A percentile compares a stretch with the other conserved stretches of the same genome.
Conservation (phyloP, 2,329 filamentous ascomycete genomes). For the Chaetomium olivaceum region DNA sequence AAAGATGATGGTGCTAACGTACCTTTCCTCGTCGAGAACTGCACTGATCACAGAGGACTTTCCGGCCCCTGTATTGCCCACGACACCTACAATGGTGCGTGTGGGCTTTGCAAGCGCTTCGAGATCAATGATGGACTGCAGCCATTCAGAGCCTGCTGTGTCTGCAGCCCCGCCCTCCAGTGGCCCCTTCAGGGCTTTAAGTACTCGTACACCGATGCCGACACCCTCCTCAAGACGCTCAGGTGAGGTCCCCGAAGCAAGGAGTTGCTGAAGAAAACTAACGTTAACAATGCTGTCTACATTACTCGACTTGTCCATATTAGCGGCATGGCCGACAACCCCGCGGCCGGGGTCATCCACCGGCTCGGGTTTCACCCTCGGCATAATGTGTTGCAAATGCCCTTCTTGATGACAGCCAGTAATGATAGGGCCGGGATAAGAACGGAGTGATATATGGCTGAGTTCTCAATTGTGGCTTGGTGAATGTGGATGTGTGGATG, state of each 20-base stretch:
- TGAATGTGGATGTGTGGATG: neutral
- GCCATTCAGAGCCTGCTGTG: slow-evolving; percentile 23
- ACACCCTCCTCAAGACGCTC: slow-evolving; percentile 26
- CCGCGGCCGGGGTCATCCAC: slow-evolving; percentile 10
- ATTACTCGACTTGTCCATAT: neutral
- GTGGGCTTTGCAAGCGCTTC: slow-evolving; percentile 32
- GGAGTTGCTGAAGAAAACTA: slow-evolving; percentile 21
- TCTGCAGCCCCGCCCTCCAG: slow-evolving; percentile 11
- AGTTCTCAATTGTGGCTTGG: neutral
- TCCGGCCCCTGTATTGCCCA: slow-evolving; percentile 62
- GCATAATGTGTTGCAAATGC: slow-evolving; percentile 8
- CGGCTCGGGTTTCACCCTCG: slow-evolving; percentile 16
- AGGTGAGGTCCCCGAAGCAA: neutral
- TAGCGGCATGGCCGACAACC: neutral
- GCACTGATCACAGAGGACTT: slow-evolving; percentile 65
- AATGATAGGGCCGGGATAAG: neutral
- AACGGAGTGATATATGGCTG: neutral
- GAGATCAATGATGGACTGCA: slow-evolving; percentile 24
- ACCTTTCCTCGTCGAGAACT: slow-evolving; percentile 58
- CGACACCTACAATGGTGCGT: slow-evolving; percentile 53
- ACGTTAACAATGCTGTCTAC: neutral
- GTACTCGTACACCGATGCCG: slow-evolving; percentile 17
- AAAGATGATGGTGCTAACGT: slow-evolving; percentile 32
- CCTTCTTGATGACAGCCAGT: neutral
- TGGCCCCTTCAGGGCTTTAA: slow-evolving; percentile 20